These are phyloP conservation scores for Clonostachys solani DNA, from an alignment of 2,329 filamentous ascomycete species.

Conservation along the genomic window DNA sequence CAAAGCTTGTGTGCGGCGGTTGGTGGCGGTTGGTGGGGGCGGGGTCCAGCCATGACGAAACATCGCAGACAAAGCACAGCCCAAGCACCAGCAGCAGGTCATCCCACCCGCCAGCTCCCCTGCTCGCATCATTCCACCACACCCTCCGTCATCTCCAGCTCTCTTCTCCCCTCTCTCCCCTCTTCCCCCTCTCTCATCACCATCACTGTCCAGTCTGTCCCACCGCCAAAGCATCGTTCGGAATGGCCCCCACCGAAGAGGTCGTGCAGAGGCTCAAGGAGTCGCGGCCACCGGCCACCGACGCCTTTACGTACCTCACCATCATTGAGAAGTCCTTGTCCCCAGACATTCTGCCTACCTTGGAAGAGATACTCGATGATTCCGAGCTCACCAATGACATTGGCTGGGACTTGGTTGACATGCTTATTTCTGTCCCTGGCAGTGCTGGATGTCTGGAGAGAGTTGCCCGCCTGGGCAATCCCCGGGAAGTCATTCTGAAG, in stretches of 20 bases:
- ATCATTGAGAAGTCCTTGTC: slow-evolving; percentile 71
- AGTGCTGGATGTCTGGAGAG: slow-evolving; percentile 70
- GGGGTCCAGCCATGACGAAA: background rate
- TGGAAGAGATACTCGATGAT: slow-evolving; percentile 68
- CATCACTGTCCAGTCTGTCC: no score
- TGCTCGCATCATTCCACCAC: background rate
- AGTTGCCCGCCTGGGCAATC: slow-evolving; percentile 74
- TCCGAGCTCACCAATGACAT: slow-evolving; percentile 67
- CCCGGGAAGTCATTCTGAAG: slow-evolving; percentile 77
- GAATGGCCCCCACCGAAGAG: slow-evolving; percentile 28
- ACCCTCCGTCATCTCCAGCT: background rate
- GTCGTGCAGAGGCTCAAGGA: slow-evolving; percentile 41
- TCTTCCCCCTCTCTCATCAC: no score
- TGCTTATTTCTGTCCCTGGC: slow-evolving; percentile 63
- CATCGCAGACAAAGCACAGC: background rate
- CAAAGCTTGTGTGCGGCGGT: background rate
- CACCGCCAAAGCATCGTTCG: no score
- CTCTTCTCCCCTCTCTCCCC: background rate
- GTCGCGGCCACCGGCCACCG: slow-evolving; percentile 47
- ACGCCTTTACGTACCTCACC: slow-evolving; percentile 74
- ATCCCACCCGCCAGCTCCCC: background rate
- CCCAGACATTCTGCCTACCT: slow-evolving; percentile 59
- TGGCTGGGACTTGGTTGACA: slow-evolving; percentile 79
- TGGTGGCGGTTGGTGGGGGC: background rate
- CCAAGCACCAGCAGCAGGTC: background rate